These are phyloP conservation scores for Brasilioporus rufonigricans DNA, from an alignment of 768 basidiomycete genomes.

Conservation along the genomic window DNA sequence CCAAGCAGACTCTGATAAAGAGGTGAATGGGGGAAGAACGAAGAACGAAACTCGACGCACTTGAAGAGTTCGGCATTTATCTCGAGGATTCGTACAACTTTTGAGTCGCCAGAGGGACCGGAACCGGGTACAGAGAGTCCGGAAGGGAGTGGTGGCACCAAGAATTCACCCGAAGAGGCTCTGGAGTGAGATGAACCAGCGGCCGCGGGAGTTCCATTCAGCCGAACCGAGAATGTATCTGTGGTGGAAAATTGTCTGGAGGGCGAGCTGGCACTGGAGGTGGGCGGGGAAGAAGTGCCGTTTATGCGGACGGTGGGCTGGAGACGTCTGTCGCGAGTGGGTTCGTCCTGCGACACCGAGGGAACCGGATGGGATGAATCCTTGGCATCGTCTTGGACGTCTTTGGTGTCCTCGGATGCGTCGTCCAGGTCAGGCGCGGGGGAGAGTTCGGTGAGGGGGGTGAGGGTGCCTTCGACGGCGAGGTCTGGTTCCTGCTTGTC, in stretches of 20 bases:
- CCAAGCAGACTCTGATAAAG: constrained; percentile 51
- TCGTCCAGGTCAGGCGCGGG: constrained; percentile 62
- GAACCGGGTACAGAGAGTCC: constrained; percentile 9
- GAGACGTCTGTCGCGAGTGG: constrained; percentile 16
- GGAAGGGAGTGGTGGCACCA: constrained; percentile 31
- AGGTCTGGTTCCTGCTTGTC: constrained; percentile 36
- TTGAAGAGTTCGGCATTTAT: constrained; percentile 68
- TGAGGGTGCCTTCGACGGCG: constrained; percentile 47
- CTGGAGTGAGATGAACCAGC: constrained; percentile 28
- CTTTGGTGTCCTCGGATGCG: constrained; percentile 24
- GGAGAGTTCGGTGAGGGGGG: constrained; percentile 76
- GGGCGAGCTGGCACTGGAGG: constrained; percentile 20
- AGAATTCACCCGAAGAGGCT: constrained; percentile 27
- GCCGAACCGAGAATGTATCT: constrained; percentile 22
- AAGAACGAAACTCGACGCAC: constrained; percentile 37
- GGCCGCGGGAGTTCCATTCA: constrained; percentile 17
- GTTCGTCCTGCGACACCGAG: constrained; percentile 17
- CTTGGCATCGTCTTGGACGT: constrained; percentile 37
- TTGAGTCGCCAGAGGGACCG: constrained; percentile 28
- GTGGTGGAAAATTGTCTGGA: constrained; percentile 19
- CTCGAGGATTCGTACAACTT: constrained; percentile 60
- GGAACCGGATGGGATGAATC: constrained; percentile 9
- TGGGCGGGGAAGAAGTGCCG: constrained; percentile 20
- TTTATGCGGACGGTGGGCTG: constrained; percentile 22
- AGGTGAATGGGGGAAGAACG: constrained; percentile 1